Evolutionary conservation across 2,329 filamentous ascomycete genomes (phyloP), one percentile per base, ranked within the genome.

Genomic region (Penicillium sp.): DNA sequence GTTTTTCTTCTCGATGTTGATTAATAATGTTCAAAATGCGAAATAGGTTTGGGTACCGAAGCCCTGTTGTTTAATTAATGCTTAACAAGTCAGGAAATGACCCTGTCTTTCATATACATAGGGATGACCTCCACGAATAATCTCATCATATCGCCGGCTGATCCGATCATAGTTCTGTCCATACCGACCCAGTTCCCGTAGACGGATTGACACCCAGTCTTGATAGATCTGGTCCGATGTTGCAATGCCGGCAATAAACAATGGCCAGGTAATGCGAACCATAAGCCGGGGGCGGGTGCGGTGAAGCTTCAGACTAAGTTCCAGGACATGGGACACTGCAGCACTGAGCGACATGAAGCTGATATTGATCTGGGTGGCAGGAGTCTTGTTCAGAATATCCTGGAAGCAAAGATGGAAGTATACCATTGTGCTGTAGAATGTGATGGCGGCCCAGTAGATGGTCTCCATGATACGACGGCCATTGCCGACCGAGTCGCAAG

Each of bases 201-300:
- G 50, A 21, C 65, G 63, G 26, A 68, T 67, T 16, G 67, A 66
- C 25, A 69, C 65, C 67, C 69, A 71, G 52, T 70, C 68, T 45
- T 64, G 61, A 53, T 66, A 66, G 10, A 67, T 68, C 6, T 53
- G 53, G 31, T 69, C 68, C 1, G 60, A 54, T 14, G 67, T 69
- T 21, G 66, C 67, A 44, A 67, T 66, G 4, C 67, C 66, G 2
- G 67, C 67, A 11, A 68, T 59, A 37, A 68, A 67, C 10, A 69
- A 53, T 9, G 64, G 67, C 67, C 67, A 69, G 19, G 59, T 57
- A 31, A 69, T 71, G 42, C 67, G 59, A 3, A 64, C 56, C 47
- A 69, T 59, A 48, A 66, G 47, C 29, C 61, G 67, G 1, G 63
- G 63, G 27, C 63, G 58, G 33, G 62, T 67, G 43, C 62, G 61